Base-by-base conservation (phyloP, 305 asterid genomes). In the Andrographis paniculata region DNA sequence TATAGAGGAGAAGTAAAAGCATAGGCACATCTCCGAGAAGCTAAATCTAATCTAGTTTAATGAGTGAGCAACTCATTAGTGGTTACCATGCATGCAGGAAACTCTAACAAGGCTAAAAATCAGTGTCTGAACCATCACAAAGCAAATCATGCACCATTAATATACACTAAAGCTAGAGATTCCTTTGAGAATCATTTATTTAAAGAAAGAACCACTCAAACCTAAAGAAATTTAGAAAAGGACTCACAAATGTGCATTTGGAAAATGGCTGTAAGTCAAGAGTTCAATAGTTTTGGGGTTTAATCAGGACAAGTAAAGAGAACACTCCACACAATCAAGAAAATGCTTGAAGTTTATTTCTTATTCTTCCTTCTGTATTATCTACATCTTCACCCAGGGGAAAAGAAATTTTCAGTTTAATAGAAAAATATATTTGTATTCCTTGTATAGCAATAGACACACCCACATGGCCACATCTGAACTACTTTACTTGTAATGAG, bases 1-100 rank as follows among this genome's bases (percentile, higher is more conserved):
- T n/a, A n/a, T n/a, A n/a, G n/a, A n/a, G 37, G 17, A 43, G 59
- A 41, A 4, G 20, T 45, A 16, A 45, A 27, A 28, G 19, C 17
- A 20, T 38, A 52, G 52, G 20, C 48, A 22, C 22, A 53, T 42
- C 23, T 43, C 35, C 23, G 24, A 43, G 45, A 27, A 27, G 55
- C 51, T 42, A 38, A 24, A 23, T 37, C 18, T 12, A 14, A 5
- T 27, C 30, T 14, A 42, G 36, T 33, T 22, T 38, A 38, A 42
- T 30, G 19, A 35, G 31, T 56, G 39, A 28, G 33, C 10, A 10
- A 54, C n/a, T n/a, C n/a, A 35, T 11, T 46, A 14, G 23, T 47
- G 15, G 6, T 20, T 15, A 13, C 39, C 20, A 24, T n/a, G 36
- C 1, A 12, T 19, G 41, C 30, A 2, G 17, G 43, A 17, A 30